phyloP scores from a whole-genome alignment of 345 rosid species.

The Rhodamnia rubescens region DNA sequence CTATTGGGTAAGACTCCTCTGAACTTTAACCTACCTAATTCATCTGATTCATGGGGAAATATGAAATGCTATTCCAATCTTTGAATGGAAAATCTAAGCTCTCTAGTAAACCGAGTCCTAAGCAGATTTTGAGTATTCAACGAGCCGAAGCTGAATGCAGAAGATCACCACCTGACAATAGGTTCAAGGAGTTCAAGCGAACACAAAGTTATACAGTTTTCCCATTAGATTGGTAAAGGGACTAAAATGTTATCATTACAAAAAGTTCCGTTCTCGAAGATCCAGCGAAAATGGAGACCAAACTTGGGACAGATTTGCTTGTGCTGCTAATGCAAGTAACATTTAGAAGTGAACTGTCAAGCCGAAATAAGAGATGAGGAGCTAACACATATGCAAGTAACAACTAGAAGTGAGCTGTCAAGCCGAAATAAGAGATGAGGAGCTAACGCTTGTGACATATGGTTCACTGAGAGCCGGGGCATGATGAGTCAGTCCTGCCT shows the following conservation, averaged over 20 bases:
- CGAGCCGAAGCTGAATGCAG: background rate
- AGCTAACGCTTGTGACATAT: background rate
- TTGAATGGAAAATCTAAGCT: background rate
- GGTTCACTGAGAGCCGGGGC: background rate
- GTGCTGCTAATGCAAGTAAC: background rate
- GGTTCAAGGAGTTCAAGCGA: background rate
- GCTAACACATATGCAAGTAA: background rate
- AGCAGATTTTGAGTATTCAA: background rate
- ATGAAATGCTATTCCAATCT: background rate
- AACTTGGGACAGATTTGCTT: background rate
- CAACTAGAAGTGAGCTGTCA: background rate
- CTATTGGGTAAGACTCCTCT: background rate
- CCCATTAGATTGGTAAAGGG: background rate
- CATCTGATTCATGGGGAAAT: background rate
- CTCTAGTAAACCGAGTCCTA: background rate
- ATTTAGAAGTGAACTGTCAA: background rate
- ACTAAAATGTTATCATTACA: background rate
- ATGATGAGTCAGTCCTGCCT: background rate
- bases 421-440: background rate
- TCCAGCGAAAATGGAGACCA: background rate
- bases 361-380: background rate
- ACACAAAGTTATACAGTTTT: background rate
- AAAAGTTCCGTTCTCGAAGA: background rate
- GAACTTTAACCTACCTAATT: background rate
- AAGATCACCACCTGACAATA: rapidly evolving